phyloP scores from a whole-genome alignment of 2,329 filamentous ascomycete species.

The Epichloe gansuensis region DNA sequence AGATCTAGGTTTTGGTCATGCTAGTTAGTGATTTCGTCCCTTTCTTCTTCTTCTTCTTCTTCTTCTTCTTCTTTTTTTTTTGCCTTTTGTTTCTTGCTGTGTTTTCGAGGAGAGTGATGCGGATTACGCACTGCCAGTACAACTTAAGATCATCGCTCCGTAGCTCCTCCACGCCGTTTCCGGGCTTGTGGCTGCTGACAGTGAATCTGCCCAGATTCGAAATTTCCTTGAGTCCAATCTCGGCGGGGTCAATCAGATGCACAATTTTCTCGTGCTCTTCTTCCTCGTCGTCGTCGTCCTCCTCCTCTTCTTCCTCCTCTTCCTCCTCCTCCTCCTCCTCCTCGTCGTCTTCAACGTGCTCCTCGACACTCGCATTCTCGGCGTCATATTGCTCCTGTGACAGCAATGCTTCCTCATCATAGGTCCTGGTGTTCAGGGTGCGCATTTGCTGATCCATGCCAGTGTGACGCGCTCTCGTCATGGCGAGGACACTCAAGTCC shows the following conservation, averaged over 20 bases:
- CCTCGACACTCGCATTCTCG: constrained; percentile 19
- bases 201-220: constrained; percentile 75
- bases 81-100: background rate
- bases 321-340: constrained; percentile 24
- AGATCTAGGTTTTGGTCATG: constrained; percentile 37
- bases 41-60: background rate
- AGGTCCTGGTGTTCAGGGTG: constrained; percentile 18
- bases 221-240: constrained; percentile 62
- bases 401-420: constrained; percentile 15
- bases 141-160: constrained; percentile 58
- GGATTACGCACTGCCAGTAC: constrained; percentile 60
- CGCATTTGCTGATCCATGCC: constrained; percentile 14
- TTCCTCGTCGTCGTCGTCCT: constrained; percentile 25
- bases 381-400: constrained; percentile 21
- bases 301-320: constrained; percentile 14
- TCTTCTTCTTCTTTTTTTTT: background rate
- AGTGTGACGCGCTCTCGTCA: constrained; percentile 17
- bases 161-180: constrained; percentile 65
- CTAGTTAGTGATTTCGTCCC: background rate
- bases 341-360: constrained; percentile 15
- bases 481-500: constrained; percentile 25
- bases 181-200: constrained; percentile 70
- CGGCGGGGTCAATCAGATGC: constrained; percentile 39
- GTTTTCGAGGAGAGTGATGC: background rate
- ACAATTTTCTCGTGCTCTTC: constrained; percentile 24